Conservation (phyloP, 805 yeast genomes). For the Metschnikowia arizonensis region DNA sequence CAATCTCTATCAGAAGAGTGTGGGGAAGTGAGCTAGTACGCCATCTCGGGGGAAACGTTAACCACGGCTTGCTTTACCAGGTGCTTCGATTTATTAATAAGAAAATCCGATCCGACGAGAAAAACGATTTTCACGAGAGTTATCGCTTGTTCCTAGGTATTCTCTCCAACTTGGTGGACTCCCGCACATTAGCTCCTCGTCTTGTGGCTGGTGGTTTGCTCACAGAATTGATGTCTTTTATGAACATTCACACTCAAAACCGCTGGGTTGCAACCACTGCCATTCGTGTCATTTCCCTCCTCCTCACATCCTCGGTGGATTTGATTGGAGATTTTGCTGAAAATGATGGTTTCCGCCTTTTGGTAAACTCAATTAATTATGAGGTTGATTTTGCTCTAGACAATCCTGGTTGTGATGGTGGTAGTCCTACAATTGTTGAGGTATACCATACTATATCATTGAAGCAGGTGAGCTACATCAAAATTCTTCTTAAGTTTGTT, state of each 20-base stretch:
- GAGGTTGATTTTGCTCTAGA: conserved; percentile 64
- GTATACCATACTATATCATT: conserved; percentile 52
- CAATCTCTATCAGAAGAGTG: conserved; percentile 59
- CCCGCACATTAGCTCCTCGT: conserved; percentile 50
- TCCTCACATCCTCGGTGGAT: conserved; percentile 43
- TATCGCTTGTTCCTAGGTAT: conserved; percentile 57
- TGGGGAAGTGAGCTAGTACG: conserved; percentile 77
- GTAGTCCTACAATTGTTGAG: conserved; percentile 49
- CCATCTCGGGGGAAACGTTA: conserved; percentile 78
- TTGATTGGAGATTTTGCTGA: conserved; percentile 60
- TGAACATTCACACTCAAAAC: conserved; percentile 48
- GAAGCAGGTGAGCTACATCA: conserved; percentile 50
- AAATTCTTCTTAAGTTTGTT: conserved; percentile 58
- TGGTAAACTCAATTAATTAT: conserved; percentile 56
- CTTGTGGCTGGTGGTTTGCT: conserved; percentile 74
- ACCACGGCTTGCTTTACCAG: conserved; percentile 78
- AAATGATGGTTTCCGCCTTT: conserved; percentile 57
- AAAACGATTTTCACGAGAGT: conserved; percentile 32
- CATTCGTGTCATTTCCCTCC: conserved; percentile 50
- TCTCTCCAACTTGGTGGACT: conserved; percentile 57
- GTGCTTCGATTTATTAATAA: conserved; percentile 61
- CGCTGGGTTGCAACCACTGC: conserved; percentile 62
- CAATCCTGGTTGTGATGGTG: conserved; percentile 55
- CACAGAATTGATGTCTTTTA: conserved; percentile 57
- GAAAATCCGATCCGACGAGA: conserved; percentile 39